Evolutionary conservation across 2,329 filamentous ascomycete genomes (phyloP).

Genomic region (Aspergillus versicolor): DNA sequence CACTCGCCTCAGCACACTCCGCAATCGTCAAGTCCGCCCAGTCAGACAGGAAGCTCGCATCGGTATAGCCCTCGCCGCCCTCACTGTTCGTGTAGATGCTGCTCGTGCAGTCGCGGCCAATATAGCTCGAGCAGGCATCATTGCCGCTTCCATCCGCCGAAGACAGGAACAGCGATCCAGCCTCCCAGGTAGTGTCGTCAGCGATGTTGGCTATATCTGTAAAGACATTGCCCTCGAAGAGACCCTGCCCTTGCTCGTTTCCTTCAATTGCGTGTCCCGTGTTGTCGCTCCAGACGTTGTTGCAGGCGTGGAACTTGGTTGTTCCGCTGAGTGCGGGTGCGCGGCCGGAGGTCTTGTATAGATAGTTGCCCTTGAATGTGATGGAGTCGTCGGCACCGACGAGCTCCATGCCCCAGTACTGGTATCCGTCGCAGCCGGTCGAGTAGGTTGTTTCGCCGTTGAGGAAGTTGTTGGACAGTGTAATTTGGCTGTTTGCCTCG

Average conservation of each 20-base stretch:
- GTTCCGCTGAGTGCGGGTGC: conserved; percentile 55
- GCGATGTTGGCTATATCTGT: conserved; percentile 28
- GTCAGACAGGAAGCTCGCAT: not conserved
- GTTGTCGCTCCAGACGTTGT: conserved; percentile 38
- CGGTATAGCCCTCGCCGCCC: not conserved
- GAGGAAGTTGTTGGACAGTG: conserved; percentile 32
- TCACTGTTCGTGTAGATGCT: not conserved
- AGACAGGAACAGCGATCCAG: not conserved
- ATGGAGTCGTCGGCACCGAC: conserved; percentile 53
- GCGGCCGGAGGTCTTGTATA: conserved; percentile 57
- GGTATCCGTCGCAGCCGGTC: conserved; percentile 55
- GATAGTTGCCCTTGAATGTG: conserved; percentile 57
- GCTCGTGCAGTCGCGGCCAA: not conserved
- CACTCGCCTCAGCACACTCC: not conserved
- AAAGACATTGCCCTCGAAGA: conserved; percentile 50
- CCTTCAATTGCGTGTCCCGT: conserved; percentile 46
- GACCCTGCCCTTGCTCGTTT: conserved; percentile 22
- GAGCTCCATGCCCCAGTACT: conserved; percentile 58
- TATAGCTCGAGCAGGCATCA: not conserved
- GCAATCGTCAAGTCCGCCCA: not conserved
- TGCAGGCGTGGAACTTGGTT: conserved; percentile 53
- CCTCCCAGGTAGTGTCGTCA: not conserved
- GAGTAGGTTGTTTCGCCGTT: conserved; percentile 56
- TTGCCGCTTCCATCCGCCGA: not conserved
- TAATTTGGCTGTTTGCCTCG: conserved; percentile 48